A percentile compares a stretch with the other conserved stretches of the same genome.
Conservation (phyloP, 345 rosid genomes). For the Linum tenue region DNA sequence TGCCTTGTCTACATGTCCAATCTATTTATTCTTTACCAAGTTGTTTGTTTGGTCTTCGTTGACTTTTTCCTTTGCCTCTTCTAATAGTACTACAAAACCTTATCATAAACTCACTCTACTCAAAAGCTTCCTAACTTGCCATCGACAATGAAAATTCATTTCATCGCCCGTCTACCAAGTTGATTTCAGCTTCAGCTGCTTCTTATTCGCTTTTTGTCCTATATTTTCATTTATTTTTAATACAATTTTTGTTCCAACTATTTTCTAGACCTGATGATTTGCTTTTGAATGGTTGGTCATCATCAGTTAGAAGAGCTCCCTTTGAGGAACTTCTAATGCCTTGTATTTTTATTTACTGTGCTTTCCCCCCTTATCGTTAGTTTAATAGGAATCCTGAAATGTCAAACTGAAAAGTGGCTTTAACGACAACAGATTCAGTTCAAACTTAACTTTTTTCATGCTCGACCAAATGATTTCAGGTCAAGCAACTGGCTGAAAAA, state of each 20-base stretch:
- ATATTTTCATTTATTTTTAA: too few species aligned
- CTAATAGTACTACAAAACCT: conserved; percentile 7
- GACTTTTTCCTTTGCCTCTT: not conserved
- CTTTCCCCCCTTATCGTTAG: not conserved
- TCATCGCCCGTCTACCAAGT: not conserved
- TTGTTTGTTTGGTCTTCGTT: not conserved
- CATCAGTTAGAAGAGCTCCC: too few species aligned
- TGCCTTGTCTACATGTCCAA: not conserved
- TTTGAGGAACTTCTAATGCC: not conserved
- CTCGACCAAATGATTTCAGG: conserved; percentile 28
- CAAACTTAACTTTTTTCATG: not conserved
- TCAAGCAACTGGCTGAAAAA: conserved; percentile 88
- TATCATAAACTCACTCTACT: not conserved
- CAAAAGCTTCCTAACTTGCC: not conserved
- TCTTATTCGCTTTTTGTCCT: not conserved
- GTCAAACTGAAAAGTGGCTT: not conserved
- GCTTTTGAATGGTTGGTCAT: too few species aligned
- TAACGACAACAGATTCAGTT: not conserved
- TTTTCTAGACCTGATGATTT: too few species aligned
- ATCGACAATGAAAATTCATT: not conserved
- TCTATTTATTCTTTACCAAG: not conserved
- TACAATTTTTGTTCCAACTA: too few species aligned
- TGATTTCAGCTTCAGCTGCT: not conserved
- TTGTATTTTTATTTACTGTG: not conserved
- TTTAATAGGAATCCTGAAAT: not conserved